phyloP scores from a whole-genome alignment of 2,329 filamentous ascomycete genomes.

The Xylaria digitata region DNA sequence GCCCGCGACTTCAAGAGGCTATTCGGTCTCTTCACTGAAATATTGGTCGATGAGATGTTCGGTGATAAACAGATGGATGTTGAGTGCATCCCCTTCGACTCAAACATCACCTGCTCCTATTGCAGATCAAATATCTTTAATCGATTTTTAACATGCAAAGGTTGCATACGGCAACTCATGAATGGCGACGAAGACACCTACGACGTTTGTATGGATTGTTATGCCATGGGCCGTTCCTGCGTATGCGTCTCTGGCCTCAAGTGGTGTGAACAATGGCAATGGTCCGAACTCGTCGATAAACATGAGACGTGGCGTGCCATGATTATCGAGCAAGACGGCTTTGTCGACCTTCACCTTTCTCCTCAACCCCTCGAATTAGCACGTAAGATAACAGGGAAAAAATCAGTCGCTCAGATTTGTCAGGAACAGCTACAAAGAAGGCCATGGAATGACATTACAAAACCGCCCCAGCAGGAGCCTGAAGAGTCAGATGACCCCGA shows the following conservation, averaged over 20 bases:
- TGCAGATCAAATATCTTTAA: conserved; percentile 98
- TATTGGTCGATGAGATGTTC: conserved; percentile 90
- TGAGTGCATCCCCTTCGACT: conserved; percentile 85
- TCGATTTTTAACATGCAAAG: conserved; percentile 90
- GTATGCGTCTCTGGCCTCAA: conserved; percentile 84
- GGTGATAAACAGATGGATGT: conserved; percentile 75
- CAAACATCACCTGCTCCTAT: conserved; percentile 94
- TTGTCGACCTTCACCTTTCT: conserved; percentile 71
- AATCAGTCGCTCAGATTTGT: conserved; percentile 90
- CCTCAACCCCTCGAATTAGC: conserved; percentile 78
- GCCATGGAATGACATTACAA: conserved; percentile 85
- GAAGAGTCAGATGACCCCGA: conserved; percentile 59
- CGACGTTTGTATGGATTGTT: conserved; percentile 98
- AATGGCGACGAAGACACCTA: conserved; percentile 84
- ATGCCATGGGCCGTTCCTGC: conserved; percentile 95
- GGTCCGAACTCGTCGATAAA: conserved; percentile 79
- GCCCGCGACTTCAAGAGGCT: conserved; percentile 84
- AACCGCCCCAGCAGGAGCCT: conserved; percentile 57
- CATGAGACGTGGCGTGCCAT: conserved; percentile 87
- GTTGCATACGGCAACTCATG: conserved; percentile 76
- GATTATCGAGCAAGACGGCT: conserved; percentile 79
- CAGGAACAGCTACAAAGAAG: conserved; percentile 85
- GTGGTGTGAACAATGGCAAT: conserved; percentile 95
- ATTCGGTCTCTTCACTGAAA: conserved; percentile 79
- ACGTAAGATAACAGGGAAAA: conserved; percentile 73